Percentiles rank a stretch among this genome's conserved stretches.
These are phyloP conservation scores for Tetracentron sinense DNA, from an alignment of 164 flowering plant genomes.

Conservation along the genomic window DNA sequence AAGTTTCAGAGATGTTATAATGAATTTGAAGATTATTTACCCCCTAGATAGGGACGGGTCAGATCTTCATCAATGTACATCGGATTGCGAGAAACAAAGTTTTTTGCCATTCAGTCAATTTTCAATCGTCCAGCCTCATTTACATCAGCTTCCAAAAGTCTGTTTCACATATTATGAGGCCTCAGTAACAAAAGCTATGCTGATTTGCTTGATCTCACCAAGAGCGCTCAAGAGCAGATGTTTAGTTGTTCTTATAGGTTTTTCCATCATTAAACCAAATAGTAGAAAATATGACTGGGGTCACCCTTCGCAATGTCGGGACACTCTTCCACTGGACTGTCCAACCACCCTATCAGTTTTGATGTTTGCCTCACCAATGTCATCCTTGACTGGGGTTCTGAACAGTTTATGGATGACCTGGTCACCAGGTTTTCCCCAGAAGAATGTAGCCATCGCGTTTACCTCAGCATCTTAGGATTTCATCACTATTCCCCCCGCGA, in stretches of 20 bases:
- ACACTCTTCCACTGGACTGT: no score
- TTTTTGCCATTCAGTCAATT: constrained; percentile 79
- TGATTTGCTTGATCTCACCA: no score
- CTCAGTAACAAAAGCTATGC: neutral
- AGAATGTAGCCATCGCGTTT: neutral
- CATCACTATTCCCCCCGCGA: constrained; percentile 20
- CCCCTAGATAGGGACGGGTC: constrained; percentile 80
- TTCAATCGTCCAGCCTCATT: constrained; percentile 84
- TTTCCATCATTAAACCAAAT: no score
- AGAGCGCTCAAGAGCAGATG: no score
- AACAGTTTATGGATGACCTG: neutral
- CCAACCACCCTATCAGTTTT: no score
- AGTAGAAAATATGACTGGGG: no score
- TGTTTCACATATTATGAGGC: constrained; percentile 21
- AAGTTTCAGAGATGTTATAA: no score
- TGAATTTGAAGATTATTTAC: neutral
- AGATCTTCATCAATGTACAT: constrained; percentile 64
- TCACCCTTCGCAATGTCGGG: no score
- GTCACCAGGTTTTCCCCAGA: neutral
- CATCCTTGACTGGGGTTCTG: no score
- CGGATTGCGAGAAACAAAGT: constrained; percentile 72
- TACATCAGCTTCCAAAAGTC: constrained; percentile 85
- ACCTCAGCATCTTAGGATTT: neutral
- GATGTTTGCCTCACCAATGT: no score
- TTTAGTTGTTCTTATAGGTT: no score